phyloP scores from a whole-genome alignment of 441 rosid genomes.

The Gossypium trilobum region DNA sequence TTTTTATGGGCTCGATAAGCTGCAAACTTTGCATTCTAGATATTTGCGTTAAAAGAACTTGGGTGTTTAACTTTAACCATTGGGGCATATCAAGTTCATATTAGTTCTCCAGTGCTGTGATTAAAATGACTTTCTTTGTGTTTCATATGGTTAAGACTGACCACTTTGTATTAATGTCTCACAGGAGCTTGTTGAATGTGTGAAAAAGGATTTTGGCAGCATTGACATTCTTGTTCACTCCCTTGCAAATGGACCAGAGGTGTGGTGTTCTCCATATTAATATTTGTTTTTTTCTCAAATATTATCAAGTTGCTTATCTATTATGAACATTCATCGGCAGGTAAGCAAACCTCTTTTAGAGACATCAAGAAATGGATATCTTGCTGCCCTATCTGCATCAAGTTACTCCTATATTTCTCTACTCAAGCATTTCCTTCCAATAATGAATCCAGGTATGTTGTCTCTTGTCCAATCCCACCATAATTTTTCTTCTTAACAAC shows the following conservation, averaged over 20 bases:
- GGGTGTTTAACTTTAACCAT: not conserved
- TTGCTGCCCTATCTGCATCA: conserved; percentile 85
- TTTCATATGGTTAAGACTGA: not conserved
- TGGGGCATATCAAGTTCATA: not conserved
- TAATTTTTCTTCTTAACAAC: not conserved
- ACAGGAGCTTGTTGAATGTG: conserved; percentile 51
- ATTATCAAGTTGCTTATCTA: not conserved
- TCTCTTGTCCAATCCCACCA: conserved; percentile 13
- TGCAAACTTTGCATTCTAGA: not conserved
- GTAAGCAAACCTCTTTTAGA: conserved; percentile 81
- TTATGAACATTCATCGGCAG: conserved; percentile 47
- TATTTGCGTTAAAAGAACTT: not conserved
- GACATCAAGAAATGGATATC: conserved; percentile 86
- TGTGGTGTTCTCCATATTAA: conserved; percentile 3
- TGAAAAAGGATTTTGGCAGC: conserved; percentile 58
- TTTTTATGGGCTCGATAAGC: not conserved
- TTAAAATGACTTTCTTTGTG: not conserved
- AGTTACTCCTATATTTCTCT: conserved; percentile 86
- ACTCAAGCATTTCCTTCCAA: conserved; percentile 73
- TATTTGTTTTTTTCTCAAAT: not conserved
- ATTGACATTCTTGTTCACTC: conserved; percentile 66
- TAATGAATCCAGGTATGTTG: conserved; percentile 77
- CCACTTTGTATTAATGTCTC: conserved; percentile 3
- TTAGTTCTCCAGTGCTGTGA: not conserved
- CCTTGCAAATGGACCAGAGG: conserved; percentile 75